Percentiles rank a stretch among this genome's conserved stretches.
Evolutionary conservation across 139 green algal genomes (phyloP).

Genomic region (Tetratostichococcus sp.): DNA sequence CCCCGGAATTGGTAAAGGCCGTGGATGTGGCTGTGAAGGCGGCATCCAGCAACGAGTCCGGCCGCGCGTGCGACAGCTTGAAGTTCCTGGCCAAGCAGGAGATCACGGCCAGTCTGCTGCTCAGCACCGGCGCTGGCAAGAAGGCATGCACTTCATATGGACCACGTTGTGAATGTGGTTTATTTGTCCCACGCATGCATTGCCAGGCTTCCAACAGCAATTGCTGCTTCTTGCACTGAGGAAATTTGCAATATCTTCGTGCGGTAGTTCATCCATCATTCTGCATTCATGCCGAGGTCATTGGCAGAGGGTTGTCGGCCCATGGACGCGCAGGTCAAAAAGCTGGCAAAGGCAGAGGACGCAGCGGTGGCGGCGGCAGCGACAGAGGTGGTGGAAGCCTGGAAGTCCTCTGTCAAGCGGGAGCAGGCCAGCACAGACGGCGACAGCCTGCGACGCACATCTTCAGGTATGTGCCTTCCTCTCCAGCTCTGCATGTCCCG

Average conservation of each 20-base stretch:
- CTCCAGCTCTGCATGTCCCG: too few relatives aligned
- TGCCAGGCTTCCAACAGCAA: too few relatives aligned
- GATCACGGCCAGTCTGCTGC: constrained; percentile 62
- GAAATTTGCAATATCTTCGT: too few relatives aligned
- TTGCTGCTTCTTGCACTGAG: too few relatives aligned
- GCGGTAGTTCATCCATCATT: too few relatives aligned
- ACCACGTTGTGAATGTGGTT: too few relatives aligned
- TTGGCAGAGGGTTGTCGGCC: too few relatives aligned
- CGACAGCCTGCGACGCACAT: background rate
- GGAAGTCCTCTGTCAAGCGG: constrained; percentile 59
- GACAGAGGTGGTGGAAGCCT: constrained; percentile 49
- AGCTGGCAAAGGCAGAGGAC: constrained; percentile 63
- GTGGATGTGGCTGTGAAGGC: background rate
- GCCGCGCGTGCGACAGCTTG: constrained; percentile 21
- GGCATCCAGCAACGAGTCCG: background rate
- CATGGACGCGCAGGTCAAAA: constrained; percentile 11
- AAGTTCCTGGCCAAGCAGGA: constrained; percentile 35
- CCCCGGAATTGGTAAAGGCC: background rate
- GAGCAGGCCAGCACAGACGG: constrained; percentile 15
- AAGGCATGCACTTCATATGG: background rate
- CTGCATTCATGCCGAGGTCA: too few relatives aligned
- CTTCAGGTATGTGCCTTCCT: background rate
- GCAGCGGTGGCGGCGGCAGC: constrained; percentile 45
- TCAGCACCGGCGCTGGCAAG: constrained; percentile 73
- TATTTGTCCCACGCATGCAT: too few relatives aligned